Percentiles rank a stretch among this genome's conserved stretches.
phyloP scores from a whole-genome alignment of 306 rosid species.

The Vicia villosa region DNA sequence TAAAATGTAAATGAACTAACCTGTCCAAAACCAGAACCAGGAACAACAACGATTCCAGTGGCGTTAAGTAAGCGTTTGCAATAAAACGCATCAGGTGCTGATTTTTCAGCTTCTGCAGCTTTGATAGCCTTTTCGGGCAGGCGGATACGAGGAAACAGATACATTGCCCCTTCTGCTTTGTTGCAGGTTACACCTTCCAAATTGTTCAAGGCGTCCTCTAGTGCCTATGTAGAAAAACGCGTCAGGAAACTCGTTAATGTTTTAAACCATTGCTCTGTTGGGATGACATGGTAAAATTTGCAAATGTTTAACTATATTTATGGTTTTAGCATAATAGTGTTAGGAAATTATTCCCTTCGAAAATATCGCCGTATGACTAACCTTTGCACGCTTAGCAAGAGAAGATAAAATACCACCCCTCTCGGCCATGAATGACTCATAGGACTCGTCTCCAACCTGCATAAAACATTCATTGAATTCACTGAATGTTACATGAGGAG shows the following conservation, averaged over 20 bases:
- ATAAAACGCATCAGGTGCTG: slow-evolving; percentile 78
- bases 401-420: slow-evolving; percentile 77
- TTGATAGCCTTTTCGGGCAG: slow-evolving; percentile 75
- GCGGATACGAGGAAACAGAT: slow-evolving; percentile 69
- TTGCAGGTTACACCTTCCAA: slow-evolving; percentile 87
- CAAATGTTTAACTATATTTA: background rate
- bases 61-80: slow-evolving; percentile 71
- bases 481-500: slow-evolving; percentile 16
- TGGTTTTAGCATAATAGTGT: background rate
- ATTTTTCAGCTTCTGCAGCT: slow-evolving; percentile 69
- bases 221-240: slow-evolving; percentile 41
- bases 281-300: background rate
- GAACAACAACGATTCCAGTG: slow-evolving; percentile 85
- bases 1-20: slow-evolving; percentile 44
- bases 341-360: slow-evolving; percentile 16
- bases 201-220: slow-evolving; percentile 74
- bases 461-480: slow-evolving; percentile 28
- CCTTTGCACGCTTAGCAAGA: slow-evolving; percentile 92
- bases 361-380: slow-evolving; percentile 35
- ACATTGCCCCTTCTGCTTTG: slow-evolving; percentile 95
- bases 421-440: slow-evolving; percentile 67
- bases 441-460: slow-evolving; percentile 95
- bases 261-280: background rate
- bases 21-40: slow-evolving; percentile 96
- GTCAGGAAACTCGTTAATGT: background rate